Evolutionary conservation across 331 rosid species (phyloP).

Genomic region (Malus hybrid): DNA sequence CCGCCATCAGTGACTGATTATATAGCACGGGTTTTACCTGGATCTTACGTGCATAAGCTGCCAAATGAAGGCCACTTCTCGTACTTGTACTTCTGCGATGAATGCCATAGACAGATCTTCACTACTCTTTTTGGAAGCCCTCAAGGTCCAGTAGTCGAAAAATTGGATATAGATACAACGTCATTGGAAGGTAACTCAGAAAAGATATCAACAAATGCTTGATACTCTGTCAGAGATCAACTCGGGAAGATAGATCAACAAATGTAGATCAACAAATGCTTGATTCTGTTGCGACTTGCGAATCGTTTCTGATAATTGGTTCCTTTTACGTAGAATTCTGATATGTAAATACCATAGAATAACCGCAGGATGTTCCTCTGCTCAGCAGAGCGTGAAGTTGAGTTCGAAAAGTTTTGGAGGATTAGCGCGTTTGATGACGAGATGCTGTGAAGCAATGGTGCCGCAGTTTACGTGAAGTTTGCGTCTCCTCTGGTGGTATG

Average conservation of each 20-base stretch:
- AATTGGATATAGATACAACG: slow-evolving; percentile 19
- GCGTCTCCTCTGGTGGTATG: background rate
- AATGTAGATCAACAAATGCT: background rate
- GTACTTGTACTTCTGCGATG: slow-evolving; percentile 72
- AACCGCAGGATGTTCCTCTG: slow-evolving; percentile 31
- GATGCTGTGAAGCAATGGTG: slow-evolving; percentile 12
- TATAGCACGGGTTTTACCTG: slow-evolving; percentile 63
- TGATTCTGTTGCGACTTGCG: slow-evolving; percentile 28
- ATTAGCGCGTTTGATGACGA: slow-evolving; percentile 13
- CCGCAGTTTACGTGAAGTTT: background rate
- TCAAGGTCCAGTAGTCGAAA: slow-evolving; percentile 49
- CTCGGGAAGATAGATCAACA: no score
- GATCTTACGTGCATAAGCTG: slow-evolving; percentile 60
- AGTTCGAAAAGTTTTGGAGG: slow-evolving; percentile 22
- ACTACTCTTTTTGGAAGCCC: slow-evolving; percentile 70
- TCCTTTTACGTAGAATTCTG: slow-evolving; percentile 15
- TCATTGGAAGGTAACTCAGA: slow-evolving; percentile 25
- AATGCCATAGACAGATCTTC: slow-evolving; percentile 68
- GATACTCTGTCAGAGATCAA: no score
- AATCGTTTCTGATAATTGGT: background rate
- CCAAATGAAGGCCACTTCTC: slow-evolving; percentile 91
- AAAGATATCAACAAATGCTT: slow-evolving; percentile 9
- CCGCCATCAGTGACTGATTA: slow-evolving; percentile 73
- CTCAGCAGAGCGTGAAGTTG: slow-evolving; percentile 33
- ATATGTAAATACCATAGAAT: slow-evolving; percentile 49